Evolutionary conservation across 2,329 filamentous ascomycete genomes (phyloP), one percentile per base, ranked within the genome.

Genomic region (Thermothelomyces thermophilus): DNA sequence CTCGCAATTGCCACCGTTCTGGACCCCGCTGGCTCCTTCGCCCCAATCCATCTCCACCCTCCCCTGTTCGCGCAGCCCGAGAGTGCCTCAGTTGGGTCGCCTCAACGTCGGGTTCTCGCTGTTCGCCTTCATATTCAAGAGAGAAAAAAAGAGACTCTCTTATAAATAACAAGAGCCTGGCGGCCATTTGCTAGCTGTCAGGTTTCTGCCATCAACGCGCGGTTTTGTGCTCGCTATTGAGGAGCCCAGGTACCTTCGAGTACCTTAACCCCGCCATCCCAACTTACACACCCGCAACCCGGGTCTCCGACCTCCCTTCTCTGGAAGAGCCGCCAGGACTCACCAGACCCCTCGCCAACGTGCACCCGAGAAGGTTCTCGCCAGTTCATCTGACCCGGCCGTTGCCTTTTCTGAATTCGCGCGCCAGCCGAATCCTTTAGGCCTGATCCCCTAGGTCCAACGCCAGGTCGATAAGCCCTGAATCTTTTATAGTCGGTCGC

Each of bases 161-260:
- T 40, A 51, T 52, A 56, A 53, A 58, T 60, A 59, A 53, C 50
- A 50, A 47, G 49, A 46, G 33, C 58, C 59, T 55, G 50, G 44
- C 56, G 48, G 50, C 51, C 53, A 33, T 10, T 33, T 36, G n/a
- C 17, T 31, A 44, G 41, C 52, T 51, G 48, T 56, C 54, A 41
- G 53, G 48, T 52, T 52, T 48, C 34, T 49, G 46, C 46, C 28
- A 31, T 41, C 16, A 43, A 37, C 52, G 50, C 49, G 57, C 59
- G 60, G 57, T 61, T 65, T 65, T 66, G 64, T 56, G 42, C 62
- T 65, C 62, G 64, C 60, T 67, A 67, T 62, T 66, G 56, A 67
- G 62, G 64, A 64, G 61, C 56, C 46, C 42, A 36, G 61, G 64
- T 61, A 62, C 62, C 43, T 58, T 60, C 49, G 41, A 51, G 61